These are phyloP conservation scores for Meripilus lineatus DNA, from an alignment of 1,284 basidiomycete species.

Conservation along the genomic window DNA sequence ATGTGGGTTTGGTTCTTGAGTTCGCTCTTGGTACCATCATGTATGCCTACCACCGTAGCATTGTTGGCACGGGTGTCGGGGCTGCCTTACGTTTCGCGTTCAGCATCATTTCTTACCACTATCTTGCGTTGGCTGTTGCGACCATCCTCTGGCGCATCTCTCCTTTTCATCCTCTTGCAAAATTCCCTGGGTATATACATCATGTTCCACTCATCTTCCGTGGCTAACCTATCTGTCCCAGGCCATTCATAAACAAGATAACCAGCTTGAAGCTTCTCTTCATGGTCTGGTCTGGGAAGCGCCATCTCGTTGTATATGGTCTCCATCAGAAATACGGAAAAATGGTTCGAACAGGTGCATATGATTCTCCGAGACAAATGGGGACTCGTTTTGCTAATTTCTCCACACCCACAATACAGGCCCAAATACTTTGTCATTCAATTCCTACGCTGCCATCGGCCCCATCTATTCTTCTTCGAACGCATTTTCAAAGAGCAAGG, in stretches of 20 bases:
- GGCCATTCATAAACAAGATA: slow-evolving; percentile 11
- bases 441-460: slow-evolving; percentile 4
- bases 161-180: slow-evolving; percentile 13
- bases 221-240: neutral
- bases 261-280: slow-evolving; percentile 5
- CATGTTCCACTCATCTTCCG: neutral
- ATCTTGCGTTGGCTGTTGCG: slow-evolving; percentile 1
- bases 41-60: neutral
- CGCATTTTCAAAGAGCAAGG: slow-evolving; percentile 7
- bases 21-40: slow-evolving; percentile 1
- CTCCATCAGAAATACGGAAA: slow-evolving; percentile 13
- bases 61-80: neutral
- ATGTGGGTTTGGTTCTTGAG: slow-evolving; percentile 1
- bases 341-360: slow-evolving; percentile 15
- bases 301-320: slow-evolving; percentile 7
- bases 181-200: slow-evolving; percentile 8
- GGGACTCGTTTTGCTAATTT: no score
- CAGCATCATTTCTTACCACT: neutral
- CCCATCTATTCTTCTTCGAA: slow-evolving; percentile 7
- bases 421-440: slow-evolving; percentile 9
- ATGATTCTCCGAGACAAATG: no score
- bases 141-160: slow-evolving; percentile 13
- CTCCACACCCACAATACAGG: neutral
- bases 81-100: slow-evolving; percentile 2
- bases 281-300: slow-evolving; percentile 10